A percentile compares a stretch with the other conserved stretches of the same genome.
Conservation (phyloP, 73 alveolate species). For the Diophrys sp. region DNA sequence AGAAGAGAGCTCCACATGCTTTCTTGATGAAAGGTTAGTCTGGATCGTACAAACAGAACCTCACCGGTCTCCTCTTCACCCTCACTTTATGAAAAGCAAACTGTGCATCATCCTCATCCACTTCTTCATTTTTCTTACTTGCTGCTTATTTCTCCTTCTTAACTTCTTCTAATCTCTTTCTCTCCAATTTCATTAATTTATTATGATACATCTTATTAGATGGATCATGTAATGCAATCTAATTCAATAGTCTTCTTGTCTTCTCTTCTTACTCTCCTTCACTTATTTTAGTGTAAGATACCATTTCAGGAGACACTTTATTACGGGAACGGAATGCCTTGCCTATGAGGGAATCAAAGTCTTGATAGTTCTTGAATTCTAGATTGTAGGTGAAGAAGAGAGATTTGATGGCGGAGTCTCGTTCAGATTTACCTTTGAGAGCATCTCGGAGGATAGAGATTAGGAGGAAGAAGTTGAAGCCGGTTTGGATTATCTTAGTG, state of each 20-base stretch:
- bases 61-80: not conserved
- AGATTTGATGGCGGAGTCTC: no score
- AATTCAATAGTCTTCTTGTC: not conserved
- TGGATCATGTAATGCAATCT: not conserved
- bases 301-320: not conserved
- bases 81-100: not conserved
- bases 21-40: not conserved
- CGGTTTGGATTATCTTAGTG: constrained; percentile 16
- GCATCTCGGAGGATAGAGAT: constrained; percentile 5
- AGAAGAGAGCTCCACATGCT: not conserved
- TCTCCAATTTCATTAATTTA: not conserved
- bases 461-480: constrained; percentile 19
- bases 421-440: not conserved
- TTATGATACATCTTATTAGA: not conserved
- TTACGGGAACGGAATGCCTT: not conserved
- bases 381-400: no score
- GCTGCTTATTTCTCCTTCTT: not conserved
- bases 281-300: not conserved
- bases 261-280: not conserved
- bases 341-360: not conserved
- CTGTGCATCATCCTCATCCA: not conserved
- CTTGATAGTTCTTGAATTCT: not conserved
- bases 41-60: not conserved
- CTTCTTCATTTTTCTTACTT: not conserved
- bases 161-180: not conserved